Evolutionary conservation across 495 filamentous ascomycete species (phyloP).

Genomic region (Beverwykella pulmonaria): DNA sequence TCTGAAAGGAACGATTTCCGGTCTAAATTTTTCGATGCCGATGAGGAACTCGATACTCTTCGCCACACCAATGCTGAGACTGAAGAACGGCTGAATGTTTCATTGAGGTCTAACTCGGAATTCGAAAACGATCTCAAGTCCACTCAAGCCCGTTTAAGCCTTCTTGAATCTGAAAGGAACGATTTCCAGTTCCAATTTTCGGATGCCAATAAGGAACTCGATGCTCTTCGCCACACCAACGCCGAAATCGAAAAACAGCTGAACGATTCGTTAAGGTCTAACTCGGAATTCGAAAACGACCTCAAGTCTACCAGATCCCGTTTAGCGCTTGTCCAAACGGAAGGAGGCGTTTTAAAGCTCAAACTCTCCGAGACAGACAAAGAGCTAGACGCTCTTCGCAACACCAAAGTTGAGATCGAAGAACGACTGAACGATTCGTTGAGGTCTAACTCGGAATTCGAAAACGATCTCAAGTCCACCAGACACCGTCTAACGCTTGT

Average conservation of each 20-base stretch:
- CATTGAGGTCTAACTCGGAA: neutral
- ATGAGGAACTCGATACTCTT: conserved; percentile 4
- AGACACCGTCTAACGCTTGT: neutral
- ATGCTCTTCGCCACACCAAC: conserved; percentile 18
- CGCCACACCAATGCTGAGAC: conserved; percentile 16
- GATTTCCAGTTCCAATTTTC: conserved; percentile 6
- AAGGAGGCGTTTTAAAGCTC: no score
- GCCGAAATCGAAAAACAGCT: conserved; percentile 14
- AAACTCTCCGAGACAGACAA: no score
- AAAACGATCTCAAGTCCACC: conserved; percentile 2
- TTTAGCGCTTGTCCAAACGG: no score
- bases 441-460: conserved; percentile 3
- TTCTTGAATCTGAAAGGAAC: conserved; percentile 4
- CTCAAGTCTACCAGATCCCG: no score
- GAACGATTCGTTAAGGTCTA: no score
- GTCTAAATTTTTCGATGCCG: conserved; percentile 3
- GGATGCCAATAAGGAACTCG: conserved; percentile 1
- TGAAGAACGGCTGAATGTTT: conserved; percentile 10
- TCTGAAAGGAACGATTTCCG: neutral
- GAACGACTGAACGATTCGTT: conserved; percentile 4
- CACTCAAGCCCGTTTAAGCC: neutral
- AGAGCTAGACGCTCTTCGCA: neutral
- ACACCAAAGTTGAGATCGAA: conserved; percentile 6
- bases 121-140: conserved; percentile 5
- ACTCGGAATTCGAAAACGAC: no score